Conservation (phyloP, 2,329 filamentous ascomycete species). For the Domatiomyces globalis region DNA sequence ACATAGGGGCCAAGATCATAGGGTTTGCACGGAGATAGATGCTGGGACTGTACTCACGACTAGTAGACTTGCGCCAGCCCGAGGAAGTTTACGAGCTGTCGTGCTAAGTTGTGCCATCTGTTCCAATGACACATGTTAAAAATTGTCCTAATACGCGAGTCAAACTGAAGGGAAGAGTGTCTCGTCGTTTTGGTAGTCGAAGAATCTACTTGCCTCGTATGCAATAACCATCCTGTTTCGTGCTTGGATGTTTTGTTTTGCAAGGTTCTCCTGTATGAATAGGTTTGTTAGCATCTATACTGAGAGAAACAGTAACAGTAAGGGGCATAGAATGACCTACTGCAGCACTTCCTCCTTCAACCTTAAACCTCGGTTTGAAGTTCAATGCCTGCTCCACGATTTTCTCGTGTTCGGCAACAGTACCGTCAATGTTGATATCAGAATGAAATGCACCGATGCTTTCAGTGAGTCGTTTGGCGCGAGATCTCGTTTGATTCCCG, state of each 20-base stretch:
- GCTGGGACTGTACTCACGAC: conserved; percentile 3
- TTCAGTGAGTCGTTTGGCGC: conserved; percentile 46
- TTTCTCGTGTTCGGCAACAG: conserved; percentile 31
- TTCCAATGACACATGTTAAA: conserved; percentile 2
- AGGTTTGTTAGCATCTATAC: not conserved
- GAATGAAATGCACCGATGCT: conserved; percentile 47
- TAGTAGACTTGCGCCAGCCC: conserved; percentile 9
- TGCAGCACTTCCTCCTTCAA: conserved; percentile 46
- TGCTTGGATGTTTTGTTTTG: conserved; percentile 53
- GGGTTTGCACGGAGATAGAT: not conserved
- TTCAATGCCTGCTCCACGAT: conserved; percentile 37
- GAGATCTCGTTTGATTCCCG: conserved; percentile 49
- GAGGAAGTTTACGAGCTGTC: conserved; percentile 8
- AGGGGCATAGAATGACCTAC: conserved; percentile 3
- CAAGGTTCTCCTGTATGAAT: conserved; percentile 41
- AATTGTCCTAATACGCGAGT: too few relatives aligned
- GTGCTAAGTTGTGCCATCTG: conserved; percentile 9
- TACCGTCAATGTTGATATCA: conserved; percentile 58
- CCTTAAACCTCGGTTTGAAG: conserved; percentile 49
- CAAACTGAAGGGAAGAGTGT: not conserved
- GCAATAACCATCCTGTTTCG: conserved; percentile 51
- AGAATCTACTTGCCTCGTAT: conserved; percentile 28
- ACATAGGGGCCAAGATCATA: not conserved
- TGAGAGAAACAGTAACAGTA: not conserved
- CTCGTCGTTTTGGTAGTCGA: not conserved